phyloP scores from a whole-genome alignment of 164 flowering plant genomes.

The Hamamelis virginiana region DNA sequence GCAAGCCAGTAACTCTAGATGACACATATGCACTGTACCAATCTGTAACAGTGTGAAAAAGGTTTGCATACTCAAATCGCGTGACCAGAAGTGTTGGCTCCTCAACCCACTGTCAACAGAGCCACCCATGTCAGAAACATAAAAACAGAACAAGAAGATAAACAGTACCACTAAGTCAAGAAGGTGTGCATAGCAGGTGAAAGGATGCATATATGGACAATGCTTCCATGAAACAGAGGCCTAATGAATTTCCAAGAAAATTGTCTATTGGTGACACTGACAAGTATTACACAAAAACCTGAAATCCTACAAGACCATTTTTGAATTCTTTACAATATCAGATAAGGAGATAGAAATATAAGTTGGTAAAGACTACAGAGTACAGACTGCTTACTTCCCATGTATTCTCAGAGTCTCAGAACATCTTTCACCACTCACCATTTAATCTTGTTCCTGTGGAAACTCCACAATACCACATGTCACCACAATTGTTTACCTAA shows the following conservation, averaged over 20 bases:
- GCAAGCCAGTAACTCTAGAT: slow-evolving; percentile 83
- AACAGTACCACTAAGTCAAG: not conserved
- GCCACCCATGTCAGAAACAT: slow-evolving; percentile 24
- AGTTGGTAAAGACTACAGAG: not conserved
- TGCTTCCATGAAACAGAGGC: not conserved
- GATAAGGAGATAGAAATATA: not conserved
- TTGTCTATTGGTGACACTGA: not conserved
- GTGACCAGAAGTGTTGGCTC: slow-evolving; percentile 86
- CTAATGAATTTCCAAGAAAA: not conserved
- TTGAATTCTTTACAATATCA: not conserved
- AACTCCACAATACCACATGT: not conserved
- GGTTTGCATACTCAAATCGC: slow-evolving; percentile 91
- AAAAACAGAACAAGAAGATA: not conserved
- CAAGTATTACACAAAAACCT: not conserved
- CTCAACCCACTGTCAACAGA: slow-evolving; percentile 81
- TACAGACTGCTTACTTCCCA: not conserved
- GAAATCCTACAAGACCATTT: not conserved
- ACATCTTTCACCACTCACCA: not conserved
- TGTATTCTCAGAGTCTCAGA: not conserved
- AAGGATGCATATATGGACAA: not conserved
- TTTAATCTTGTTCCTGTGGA: not conserved
- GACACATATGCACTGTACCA: slow-evolving; percentile 94
- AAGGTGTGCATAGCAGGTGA: not conserved
- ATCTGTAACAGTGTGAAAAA: slow-evolving; percentile 92
- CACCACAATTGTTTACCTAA: too few species aligned